Evolutionary conservation across 1,139 yeast species (phyloP), one percentile per base, ranked within the genome.

Genomic region (Eremothecium coryli): DNA sequence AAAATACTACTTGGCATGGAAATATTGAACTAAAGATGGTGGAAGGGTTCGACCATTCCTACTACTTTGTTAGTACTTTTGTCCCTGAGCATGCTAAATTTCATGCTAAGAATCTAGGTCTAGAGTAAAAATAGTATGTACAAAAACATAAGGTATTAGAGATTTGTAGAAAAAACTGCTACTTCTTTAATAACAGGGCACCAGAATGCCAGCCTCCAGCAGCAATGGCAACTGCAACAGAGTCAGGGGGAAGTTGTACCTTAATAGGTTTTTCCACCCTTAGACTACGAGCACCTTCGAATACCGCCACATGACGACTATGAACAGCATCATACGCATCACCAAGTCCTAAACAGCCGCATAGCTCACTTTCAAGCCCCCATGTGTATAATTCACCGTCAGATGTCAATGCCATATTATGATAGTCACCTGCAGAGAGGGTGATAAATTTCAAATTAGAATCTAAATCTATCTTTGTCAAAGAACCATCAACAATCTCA

Each of bases 31-130:
- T 84, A 39, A 64, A 75, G 24, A 56, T 75, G 31, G 95, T 73
- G 18, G 88, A 82, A 3, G 95, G 90, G 2, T 88, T 78, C 53
- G 96, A 90, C 53, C 98, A 90, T 54, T 79, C 88, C 35, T 90
- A 88, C 63, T 90, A 72, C 59, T 90, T 86, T 58, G 71, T 90
- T 41, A 71, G 93, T 38, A 61, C 85, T 0, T 88, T 86, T 58
- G 82, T 81, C 16, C 81, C 73, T 40, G 85, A 78, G 31, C 97
- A 90, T 55, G 86, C 94, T 29, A 73, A 71, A 44, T 90, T 78
- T 57, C 97, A 90, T 52, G 94, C 94, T 8, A 79, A 77, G 60
- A 71, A 75, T 44, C 66, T 88, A 45, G 85, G 85, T 4, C 64
- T 76, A 31, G 38, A 43, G 13, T 50, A 43, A 39, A 10, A 10